A percentile compares a stretch with the other conserved stretches of the same genome.
phyloP scores from a whole-genome alignment of 192 early-diverging fungal species.

The Podila clonocystis region DNA sequence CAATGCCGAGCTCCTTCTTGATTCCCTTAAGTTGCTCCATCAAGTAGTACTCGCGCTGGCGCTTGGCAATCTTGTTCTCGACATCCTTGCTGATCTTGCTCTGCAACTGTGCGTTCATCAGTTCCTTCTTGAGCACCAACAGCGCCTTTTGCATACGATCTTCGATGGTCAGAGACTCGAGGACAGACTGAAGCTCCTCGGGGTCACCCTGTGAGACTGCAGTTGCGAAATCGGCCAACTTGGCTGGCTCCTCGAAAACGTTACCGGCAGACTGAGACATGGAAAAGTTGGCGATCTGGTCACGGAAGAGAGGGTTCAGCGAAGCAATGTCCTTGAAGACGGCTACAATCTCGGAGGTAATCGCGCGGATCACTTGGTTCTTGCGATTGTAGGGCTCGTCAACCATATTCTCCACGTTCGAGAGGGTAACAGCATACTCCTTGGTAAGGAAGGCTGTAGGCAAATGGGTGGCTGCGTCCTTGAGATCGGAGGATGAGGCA shows the following conservation, averaged over 20 bases:
- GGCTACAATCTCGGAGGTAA: conserved; percentile 94
- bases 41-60: conserved; percentile 98
- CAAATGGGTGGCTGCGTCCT: conserved; percentile 18
- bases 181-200: conserved; percentile 89
- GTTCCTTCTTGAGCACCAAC: conserved; percentile 95
- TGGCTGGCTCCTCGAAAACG: conserved; percentile 94
- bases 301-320: conserved; percentile 94
- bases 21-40: conserved; percentile 99
- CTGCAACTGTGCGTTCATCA: conserved; percentile 97
- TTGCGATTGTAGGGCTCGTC: conserved; percentile 89
- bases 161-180: conserved; percentile 89
- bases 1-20: conserved; percentile 98
- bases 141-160: conserved; percentile 94
- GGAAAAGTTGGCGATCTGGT: conserved; percentile 98
- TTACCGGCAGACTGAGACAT: conserved; percentile 96
- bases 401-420: conserved; percentile 87
- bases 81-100: conserved; percentile 98
- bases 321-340: conserved; percentile 97
- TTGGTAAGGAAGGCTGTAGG: conserved; percentile 58
- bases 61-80: conserved; percentile 95
- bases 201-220: conserved; percentile 95
- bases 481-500: neutral
- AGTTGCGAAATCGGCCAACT: conserved; percentile 97
- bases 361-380: conserved; percentile 88
- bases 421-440: conserved; percentile 85